Base-by-base conservation (phyloP, 2,329 filamentous ascomycete species). In the Mollisiaceae sp. region DNA sequence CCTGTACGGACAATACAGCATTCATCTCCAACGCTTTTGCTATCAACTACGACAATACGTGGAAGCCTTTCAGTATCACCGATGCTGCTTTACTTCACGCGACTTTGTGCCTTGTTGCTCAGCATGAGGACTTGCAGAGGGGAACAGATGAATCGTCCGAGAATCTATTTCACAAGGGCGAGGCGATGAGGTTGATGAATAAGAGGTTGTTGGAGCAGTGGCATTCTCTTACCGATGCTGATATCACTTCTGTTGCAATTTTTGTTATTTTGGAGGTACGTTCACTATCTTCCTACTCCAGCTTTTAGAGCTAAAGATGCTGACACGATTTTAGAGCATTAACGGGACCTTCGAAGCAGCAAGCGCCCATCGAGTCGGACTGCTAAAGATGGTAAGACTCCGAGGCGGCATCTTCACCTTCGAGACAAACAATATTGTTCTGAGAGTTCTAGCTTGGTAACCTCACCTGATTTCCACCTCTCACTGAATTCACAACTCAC, bases 111-210 rank as follows among this genome's bases (percentile, higher is more conserved):
- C 41, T 65, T 14, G 64, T 63, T 11, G 64, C 64, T 2, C 64
- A 62, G 27, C 64, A 65, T 47, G 43, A 62, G 59, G 64, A 65
- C 47, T 45, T 65, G n/a, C 24, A 60, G 11, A 47, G 41, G 39
- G 56, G 54, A 4, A 50, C 27, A 15, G 50, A 64, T 14, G 65
- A 67, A 32, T 64, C 65, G 4, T 18, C 27, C 3, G 54, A 62
- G 14, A 54, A n/a, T 15, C 47, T 67, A n/a, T 62, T 55, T 36
- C 62, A 67, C 27, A 64, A 64, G 52, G 62, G 65, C n/a, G 54
- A 67, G 47, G 60, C 59, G n/a, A 64, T 67, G 62, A 64, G 60
- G 35, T 22, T 67, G 27, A 67, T 67, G 36, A 67, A 58, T 41
- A 12, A 22, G 2, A 22, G 64, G 18, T 41, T 65, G 27, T 38